These are phyloP conservation scores for Colletotrichum coccodes DNA, from an alignment of 2,329 filamentous ascomycete genomes.

Conservation along the genomic window DNA sequence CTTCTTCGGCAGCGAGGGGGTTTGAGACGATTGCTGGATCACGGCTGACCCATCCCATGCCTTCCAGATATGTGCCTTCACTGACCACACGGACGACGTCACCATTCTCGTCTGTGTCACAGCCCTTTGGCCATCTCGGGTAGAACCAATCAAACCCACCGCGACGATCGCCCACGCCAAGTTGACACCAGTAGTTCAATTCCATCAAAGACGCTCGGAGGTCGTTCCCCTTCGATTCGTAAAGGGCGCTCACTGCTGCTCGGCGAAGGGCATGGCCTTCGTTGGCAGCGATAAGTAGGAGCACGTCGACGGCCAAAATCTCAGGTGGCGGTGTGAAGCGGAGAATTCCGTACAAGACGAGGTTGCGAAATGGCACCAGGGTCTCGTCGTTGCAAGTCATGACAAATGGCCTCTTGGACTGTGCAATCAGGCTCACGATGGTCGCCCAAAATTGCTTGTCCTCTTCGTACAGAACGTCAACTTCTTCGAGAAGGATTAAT, in stretches of 20 bases:
- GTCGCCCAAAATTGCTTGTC: conserved; percentile 96
- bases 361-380: conserved; percentile 77
- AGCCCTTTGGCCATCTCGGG: conserved; percentile 78
- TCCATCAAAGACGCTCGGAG: conserved; percentile 85
- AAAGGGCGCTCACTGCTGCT: conserved; percentile 75
- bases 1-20: conserved; percentile 63
- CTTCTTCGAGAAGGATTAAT: conserved; percentile 92
- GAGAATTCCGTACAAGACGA: conserved; percentile 88
- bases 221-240: conserved; percentile 75
- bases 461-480: conserved; percentile 92
- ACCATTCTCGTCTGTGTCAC: conserved; percentile 74
- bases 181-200: conserved; percentile 96
- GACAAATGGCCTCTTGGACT: conserved; percentile 91
- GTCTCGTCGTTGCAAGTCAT: conserved; percentile 95
- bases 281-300: conserved; percentile 84
- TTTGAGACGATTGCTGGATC: conserved; percentile 59
- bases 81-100: conserved; percentile 82
- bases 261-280: conserved; percentile 86
- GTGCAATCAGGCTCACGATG: conserved; percentile 78
- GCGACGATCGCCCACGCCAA: conserved; percentile 89
- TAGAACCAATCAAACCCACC: conserved; percentile 92
- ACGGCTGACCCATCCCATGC: conserved; percentile 81
- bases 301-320: conserved; percentile 79
- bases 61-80: conserved; percentile 77
- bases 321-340: conserved; percentile 75